Percentiles rank a stretch among this genome's conserved stretches.
Conservation (phyloP, 495 filamentous ascomycete species). For the Trichodelitschia bisporula region DNA sequence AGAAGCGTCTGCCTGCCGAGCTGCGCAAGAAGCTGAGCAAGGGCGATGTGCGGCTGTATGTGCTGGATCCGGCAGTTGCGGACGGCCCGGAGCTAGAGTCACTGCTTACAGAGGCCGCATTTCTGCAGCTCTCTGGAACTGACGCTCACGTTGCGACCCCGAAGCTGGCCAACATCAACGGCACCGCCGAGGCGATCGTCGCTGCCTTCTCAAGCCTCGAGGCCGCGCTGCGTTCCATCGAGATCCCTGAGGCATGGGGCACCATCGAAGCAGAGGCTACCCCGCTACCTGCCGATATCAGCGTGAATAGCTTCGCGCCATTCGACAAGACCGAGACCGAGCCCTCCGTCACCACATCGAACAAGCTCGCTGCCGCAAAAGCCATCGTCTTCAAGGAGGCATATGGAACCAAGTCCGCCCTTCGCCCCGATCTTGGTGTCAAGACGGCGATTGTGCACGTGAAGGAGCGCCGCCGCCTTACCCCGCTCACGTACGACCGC, state of each 20-base stretch:
- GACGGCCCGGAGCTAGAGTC: conserved; percentile 34
- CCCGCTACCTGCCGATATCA: conserved; percentile 33
- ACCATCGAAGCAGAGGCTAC: conserved; percentile 28
- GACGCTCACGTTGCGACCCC: conserved; percentile 28
- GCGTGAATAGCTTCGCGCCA: conserved; percentile 51
- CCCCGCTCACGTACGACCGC: conserved; percentile 70
- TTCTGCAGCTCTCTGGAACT: conserved; percentile 44
- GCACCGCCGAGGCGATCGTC: conserved; percentile 8
- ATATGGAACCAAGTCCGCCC: conserved; percentile 41
- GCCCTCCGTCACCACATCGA: no score
- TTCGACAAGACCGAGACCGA: conserved; percentile 60
- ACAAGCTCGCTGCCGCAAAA: conserved; percentile 55
- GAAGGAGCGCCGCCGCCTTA: conserved; percentile 84
- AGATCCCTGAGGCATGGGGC: conserved; percentile 58
- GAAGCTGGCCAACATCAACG: conserved; percentile 30
- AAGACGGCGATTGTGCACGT: conserved; percentile 77
- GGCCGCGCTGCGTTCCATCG: conserved; percentile 40
- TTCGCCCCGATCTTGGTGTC: conserved; percentile 64
- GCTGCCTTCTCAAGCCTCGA: conserved; percentile 20
- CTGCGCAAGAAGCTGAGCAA: conserved; percentile 42
- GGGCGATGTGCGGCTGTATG: conserved; percentile 40
- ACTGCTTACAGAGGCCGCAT: conserved; percentile 48
- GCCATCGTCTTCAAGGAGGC: conserved; percentile 87
- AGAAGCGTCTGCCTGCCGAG: conserved; percentile 53
- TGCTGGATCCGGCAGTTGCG: conserved; percentile 45